Evolutionary conservation across 2,329 filamentous ascomycete genomes (phyloP).

Genomic region (Fusarium graminum): DNA sequence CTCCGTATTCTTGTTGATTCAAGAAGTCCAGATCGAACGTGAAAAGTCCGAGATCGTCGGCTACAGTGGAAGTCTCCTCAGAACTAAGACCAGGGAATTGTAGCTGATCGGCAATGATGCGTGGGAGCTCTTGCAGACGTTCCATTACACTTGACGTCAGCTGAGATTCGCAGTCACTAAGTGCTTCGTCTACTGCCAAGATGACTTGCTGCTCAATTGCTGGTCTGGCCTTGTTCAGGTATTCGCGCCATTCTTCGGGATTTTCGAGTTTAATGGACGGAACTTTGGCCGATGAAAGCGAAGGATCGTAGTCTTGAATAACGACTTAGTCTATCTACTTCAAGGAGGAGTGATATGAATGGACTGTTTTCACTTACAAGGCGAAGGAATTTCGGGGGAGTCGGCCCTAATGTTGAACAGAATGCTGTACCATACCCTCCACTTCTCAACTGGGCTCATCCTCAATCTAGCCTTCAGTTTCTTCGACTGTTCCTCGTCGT

Average conservation of each 20-base stretch:
- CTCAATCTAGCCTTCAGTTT: slow-evolving; percentile 33
- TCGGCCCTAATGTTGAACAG: slow-evolving; percentile 35
- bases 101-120: slow-evolving; percentile 5
- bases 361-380: slow-evolving; percentile 39
- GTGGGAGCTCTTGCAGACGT: slow-evolving; percentile 25
- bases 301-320: slow-evolving; percentile 25
- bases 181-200: slow-evolving; percentile 20
- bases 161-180: slow-evolving; percentile 17
- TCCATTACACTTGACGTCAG: slow-evolving; percentile 23
- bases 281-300: neutral
- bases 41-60: slow-evolving; percentile 9
- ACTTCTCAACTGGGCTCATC: slow-evolving; percentile 25
- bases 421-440: slow-evolving; percentile 41
- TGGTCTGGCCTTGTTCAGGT: slow-evolving; percentile 25
- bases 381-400: slow-evolving; percentile 41
- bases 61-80: slow-evolving; percentile 28
- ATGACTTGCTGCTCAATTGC: slow-evolving; percentile 16
- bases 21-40: slow-evolving; percentile 10
- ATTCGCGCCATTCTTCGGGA: slow-evolving; percentile 17
- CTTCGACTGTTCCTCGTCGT: slow-evolving; percentile 43
- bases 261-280: slow-evolving; percentile 13
- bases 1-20: slow-evolving; percentile 1
- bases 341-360: neutral
- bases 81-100: slow-evolving; percentile 29
- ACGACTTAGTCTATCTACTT: neutral